Evolutionary conservation across 495 filamentous ascomycete genomes (phyloP), one percentile per base, ranked within the genome.

Genomic region (Parathielavia hyrcaniae): DNA sequence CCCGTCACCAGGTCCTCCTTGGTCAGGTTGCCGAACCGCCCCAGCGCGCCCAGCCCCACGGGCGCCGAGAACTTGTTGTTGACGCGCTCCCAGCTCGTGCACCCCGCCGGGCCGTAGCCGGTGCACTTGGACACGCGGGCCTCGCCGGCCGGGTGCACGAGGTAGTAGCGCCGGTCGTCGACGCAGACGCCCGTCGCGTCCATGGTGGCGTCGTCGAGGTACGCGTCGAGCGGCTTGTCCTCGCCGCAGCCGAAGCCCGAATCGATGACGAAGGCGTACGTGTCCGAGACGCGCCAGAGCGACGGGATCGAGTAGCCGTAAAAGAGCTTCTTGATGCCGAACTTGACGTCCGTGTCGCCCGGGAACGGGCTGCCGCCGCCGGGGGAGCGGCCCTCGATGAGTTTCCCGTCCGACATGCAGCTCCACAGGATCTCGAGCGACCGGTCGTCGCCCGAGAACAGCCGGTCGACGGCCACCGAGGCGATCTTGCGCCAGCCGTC

Each of bases 201-300:
- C 56, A 53, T 57, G 36, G 58, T 65, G 19, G 61, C 61, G 22
- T 36, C 52, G 13, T 12, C 14, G n/a, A 68, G 49, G 51, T 71
- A 72, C 8, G 64, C 30, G 62, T 9, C 16, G 16, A 64, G 17
- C 26, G 65, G 58, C 26, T 69, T 57, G 39, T 38, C 19, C 9
- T 49, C 58, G 40, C 41, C 52, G 44, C 71, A 75, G 13, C 12
- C 46, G 46, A 56, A 43, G 40, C 69, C 71, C 0, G 72, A 64
- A 64, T 73, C 70, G 20, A 71, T 43, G 47, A 74, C 50, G 47
- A 74, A 74, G 23, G 70, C 50, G 48, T 61, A 60, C 5, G 53
- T 47, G 4, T 49, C 49, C 5, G 70, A 63, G 10, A 20, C 5
- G 47, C 55, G 45, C 71, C 70, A 74, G 10, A 69, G n/a, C 16